Conservation (phyloP, 78 protist species). For the Cavenderia fasciculata region DNA sequence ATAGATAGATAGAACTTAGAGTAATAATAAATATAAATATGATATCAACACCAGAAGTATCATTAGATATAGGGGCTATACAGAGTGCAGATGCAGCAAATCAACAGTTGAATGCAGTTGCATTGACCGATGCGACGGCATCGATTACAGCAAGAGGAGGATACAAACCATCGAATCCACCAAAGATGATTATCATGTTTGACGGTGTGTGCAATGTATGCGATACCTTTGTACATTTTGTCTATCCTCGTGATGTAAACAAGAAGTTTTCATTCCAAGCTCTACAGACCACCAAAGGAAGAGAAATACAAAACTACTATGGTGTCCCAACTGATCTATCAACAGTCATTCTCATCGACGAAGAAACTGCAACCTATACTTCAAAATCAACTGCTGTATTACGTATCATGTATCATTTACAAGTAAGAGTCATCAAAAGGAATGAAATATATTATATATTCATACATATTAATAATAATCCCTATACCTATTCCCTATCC, state of each 20-base stretch:
- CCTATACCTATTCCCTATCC: too few relatives aligned
- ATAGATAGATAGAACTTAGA: too few relatives aligned
- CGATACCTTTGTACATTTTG: conserved; percentile 71
- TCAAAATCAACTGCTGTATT: conserved; percentile 77
- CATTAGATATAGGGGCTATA: too few relatives aligned
- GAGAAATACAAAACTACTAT: conserved; percentile 43
- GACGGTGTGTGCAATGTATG: conserved; percentile 81
- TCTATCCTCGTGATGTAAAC: conserved; percentile 44
- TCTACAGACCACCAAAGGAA: conserved; percentile 71
- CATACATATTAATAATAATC: neutral
- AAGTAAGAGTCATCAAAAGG: neutral
- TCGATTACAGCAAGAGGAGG: too few relatives aligned
- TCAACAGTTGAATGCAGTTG: too few relatives aligned
- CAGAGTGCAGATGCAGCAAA: too few relatives aligned
- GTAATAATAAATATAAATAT: too few relatives aligned
- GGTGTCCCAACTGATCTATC: conserved; percentile 63
- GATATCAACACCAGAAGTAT: too few relatives aligned
- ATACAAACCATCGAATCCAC: conserved; percentile 29
- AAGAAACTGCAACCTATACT: neutral
- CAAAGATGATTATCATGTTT: conserved; percentile 19
- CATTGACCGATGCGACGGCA: too few relatives aligned
- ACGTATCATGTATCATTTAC: conserved; percentile 23
- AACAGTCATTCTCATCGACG: conserved; percentile 64
- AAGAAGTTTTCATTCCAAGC: conserved; percentile 49
- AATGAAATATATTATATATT: neutral